Base-by-base conservation (phyloP, 768 basidiomycete species). In the Pleurotus tuber-regium region DNA sequence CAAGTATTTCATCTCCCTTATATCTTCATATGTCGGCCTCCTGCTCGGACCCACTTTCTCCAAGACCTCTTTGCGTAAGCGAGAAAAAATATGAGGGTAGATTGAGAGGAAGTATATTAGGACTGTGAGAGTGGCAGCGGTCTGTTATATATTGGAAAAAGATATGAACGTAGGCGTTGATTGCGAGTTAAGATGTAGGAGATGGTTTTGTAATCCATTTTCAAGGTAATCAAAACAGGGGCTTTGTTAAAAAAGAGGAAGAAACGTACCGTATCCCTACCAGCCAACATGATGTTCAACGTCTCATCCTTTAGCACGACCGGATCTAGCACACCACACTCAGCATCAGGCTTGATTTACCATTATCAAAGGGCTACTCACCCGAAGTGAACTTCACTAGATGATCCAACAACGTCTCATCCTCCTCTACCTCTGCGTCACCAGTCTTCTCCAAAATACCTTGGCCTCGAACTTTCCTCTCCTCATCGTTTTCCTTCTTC, bases 1-100 rank as follows among this genome's bases (percentile, higher is more conserved):
- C 11, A 86, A 63, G 55, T 78, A 86, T 61, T 80, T 84, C 79
- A 86, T 81, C 3, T 80, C 79, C 24, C 70, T 70, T 56, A 86
- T 75, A 54, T 83, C 78, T 38, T 81, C 78, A 44, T 75, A 76
- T 3, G 74, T 74, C 3, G 83, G 85, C 8, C 74, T 67, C 1
- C 70, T 69, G 0, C 66, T 69, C 1, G 67, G 60, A 0, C 84
- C 83, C 4, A 86, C 72, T 33, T 74, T 75, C 21, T 63, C 61
- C 4, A 82, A 61, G 40, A 87, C 74, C 64, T 87, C 85, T 47
- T 78, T 68, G 1, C 80, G 75, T 19, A 86, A 70, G 3, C 78
- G 75, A 1, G 55, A 26, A 10, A 73, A 62, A 38, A 83, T 70
- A 1, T 69, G 58, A 0, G 79, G 79, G 56, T 86, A 69, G 56